Conservation (phyloP, 2,329 filamentous ascomycete genomes). For the Apiospora rasikravindrae region DNA sequence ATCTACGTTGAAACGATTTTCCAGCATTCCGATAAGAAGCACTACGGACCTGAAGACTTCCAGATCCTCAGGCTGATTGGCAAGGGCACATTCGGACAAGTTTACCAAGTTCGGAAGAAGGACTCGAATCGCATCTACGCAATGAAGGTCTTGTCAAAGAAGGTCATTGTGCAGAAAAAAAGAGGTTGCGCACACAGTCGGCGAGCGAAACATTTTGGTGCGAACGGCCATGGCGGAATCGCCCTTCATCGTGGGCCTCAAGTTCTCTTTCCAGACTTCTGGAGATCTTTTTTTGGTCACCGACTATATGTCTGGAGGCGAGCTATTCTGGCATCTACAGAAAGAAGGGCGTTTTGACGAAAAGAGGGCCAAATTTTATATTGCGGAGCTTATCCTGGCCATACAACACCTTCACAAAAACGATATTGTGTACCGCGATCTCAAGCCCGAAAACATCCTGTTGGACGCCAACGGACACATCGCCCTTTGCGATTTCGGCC, state of each 20-base stretch:
- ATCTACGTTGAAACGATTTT: conserved; percentile 87
- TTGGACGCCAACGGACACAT: conserved; percentile 98
- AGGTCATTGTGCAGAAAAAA: conserved; percentile 99
- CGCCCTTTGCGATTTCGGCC: conserved; percentile 93
- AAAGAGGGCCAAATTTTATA: conserved; percentile 96
- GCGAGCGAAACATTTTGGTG: conserved; percentile 95
- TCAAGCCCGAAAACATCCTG: conserved; percentile 97
- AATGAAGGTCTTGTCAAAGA: conserved; percentile 99
- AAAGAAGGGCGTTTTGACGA: conserved; percentile 97
- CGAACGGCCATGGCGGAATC: conserved; percentile 95
- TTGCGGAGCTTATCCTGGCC: conserved; percentile 93
- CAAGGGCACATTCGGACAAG: conserved; percentile 97
- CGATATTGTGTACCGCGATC: conserved; percentile 95
- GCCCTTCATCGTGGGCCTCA: conserved; percentile 95
- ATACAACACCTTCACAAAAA: conserved; percentile 95
- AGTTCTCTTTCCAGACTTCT: conserved; percentile 98
- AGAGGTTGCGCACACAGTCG: conserved; percentile 95
- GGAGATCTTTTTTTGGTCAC: conserved; percentile 98
- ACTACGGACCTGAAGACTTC: conserved; percentile 94
- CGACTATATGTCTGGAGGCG: conserved; percentile 98
- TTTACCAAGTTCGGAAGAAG: conserved; percentile 97
- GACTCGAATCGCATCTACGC: conserved; percentile 96
- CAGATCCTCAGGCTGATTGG: conserved; percentile 95
- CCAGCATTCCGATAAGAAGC: conserved; percentile 85
- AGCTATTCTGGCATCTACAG: conserved; percentile 98